Conservation (phyloP, 208 protist genomes). For the Leishmania aethiopica region DNA sequence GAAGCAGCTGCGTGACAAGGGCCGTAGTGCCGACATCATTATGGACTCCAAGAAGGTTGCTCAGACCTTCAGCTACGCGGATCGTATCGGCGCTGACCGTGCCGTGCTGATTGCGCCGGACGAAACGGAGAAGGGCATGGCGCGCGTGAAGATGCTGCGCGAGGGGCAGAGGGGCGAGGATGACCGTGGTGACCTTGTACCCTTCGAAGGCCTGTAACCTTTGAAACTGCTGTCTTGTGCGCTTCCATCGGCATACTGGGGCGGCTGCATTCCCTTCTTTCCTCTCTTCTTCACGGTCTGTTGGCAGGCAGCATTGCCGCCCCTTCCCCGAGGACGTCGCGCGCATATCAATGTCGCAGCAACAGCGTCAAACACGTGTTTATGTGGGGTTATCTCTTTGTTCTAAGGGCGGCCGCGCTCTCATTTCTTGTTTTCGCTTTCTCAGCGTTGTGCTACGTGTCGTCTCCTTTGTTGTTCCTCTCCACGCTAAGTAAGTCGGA, state of each 20-base stretch:
- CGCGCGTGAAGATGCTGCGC: constrained; percentile 93
- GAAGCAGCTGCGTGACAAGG: constrained; percentile 69
- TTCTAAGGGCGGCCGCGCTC: background rate
- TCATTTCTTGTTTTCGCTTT: background rate
- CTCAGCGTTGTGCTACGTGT: background rate
- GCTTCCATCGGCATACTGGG: background rate
- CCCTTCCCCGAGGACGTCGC: background rate
- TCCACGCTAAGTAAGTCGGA: constrained; percentile 11
- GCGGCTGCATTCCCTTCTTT: constrained; percentile 12
- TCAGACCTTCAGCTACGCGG: constrained; percentile 95
- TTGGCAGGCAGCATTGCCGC: background rate
- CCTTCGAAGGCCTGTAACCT: constrained; percentile 54
- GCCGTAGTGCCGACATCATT: constrained; percentile 91
- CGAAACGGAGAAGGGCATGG: constrained; percentile 91
- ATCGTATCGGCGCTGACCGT: constrained; percentile 90
- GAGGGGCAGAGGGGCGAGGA: constrained; percentile 62
- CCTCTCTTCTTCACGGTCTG: constrained; percentile 5
- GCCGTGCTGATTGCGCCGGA: constrained; percentile 93
- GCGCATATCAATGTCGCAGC: constrained; percentile 1
- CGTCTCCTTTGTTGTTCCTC: background rate
- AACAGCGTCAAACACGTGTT: background rate
- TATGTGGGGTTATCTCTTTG: background rate
- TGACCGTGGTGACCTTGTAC: constrained; percentile 61
- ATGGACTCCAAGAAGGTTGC: constrained; percentile 92
- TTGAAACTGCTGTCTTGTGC: background rate